Evolutionary conservation across 768 basidiomycete species (phyloP).

Genomic region (Naganishia randhawae): DNA sequence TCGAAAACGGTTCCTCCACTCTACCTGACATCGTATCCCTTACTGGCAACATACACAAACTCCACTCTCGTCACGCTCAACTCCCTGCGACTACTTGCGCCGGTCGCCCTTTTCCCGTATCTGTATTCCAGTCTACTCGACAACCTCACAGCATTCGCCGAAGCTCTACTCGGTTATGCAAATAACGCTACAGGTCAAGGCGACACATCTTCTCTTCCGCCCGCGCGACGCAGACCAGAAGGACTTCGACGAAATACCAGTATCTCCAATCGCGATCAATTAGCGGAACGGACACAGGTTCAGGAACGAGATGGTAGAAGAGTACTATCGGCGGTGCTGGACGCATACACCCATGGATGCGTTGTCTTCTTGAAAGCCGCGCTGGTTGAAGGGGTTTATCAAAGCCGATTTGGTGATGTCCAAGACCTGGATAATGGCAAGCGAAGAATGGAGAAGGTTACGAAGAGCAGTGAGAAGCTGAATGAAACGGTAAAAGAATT

Average conservation of each 20-base stretch:
- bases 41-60: conserved; percentile 70
- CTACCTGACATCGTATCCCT: conserved; percentile 67
- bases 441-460: not conserved
- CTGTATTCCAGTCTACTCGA: conserved; percentile 58
- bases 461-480: not conserved
- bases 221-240: conserved; percentile 25
- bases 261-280: conserved; percentile 31
- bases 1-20: conserved; percentile 64
- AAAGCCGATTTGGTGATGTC: conserved; percentile 36
- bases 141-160: conserved; percentile 56
- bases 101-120: conserved; percentile 59
- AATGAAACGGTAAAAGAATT: conserved; percentile 16
- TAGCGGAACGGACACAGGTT: conserved; percentile 45
- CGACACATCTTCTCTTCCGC: not conserved
- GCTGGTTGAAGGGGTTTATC: conserved; percentile 71
- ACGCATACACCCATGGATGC: conserved; percentile 62
- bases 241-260: conserved; percentile 25
- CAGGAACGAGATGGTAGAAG: conserved; percentile 40
- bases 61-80: conserved; percentile 71
- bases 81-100: conserved; percentile 73
- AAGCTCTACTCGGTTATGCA: conserved; percentile 56
- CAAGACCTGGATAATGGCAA: not conserved
- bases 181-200: conserved; percentile 10
- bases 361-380: conserved; percentile 70
- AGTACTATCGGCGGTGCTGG: conserved; percentile 56